Evolutionary conservation across 2,329 filamentous ascomycete genomes (phyloP), one percentile per base, ranked within the genome.

Genomic region (Hortaea werneckii): DNA sequence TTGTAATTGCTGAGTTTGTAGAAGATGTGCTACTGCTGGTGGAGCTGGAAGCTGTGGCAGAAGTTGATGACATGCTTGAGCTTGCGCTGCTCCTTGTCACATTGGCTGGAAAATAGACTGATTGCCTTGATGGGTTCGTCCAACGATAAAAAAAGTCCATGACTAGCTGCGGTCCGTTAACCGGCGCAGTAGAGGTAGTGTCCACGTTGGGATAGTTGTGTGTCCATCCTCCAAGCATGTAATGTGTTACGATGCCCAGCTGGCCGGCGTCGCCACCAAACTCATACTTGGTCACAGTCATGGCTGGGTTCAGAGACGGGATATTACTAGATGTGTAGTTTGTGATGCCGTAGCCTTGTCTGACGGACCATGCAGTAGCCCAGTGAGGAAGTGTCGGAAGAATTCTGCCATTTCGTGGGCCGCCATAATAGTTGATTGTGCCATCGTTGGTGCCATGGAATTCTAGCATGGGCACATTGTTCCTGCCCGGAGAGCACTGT

Each of bases 391-490:
- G 49, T 5, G 46, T 42, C 1, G 56, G 56, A 3, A 58, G 40
- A 12, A 47, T 35, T 1, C 41, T 40, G 6, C 42, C 10, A 38
- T 52, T 44, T n/a, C 41, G 40, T 29, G 38, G 0, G 48, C 39
- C 44, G 12, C 69, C 70, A 0, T 40, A 29, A 43, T 71, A 72
- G 0, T 51, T 44, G 26, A 72, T 71, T 0, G 59, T 63, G 5
- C 51, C 53, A 47, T 72, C 69, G 3, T 51, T 53, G 6, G 58
- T 59, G 28, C 69, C 69, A 44, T 73, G 69, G 30, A 70, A 65
- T 42, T 72, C 69, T 44, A 72, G 54, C 26, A 70, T 57, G 0
- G 65, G 69, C 29, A 66, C 61, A 6, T 45, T 49, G 28, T 42
- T 54, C 20, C 57, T 44, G 7, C 52, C 49, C 11, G 58, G 51